Conservation (phyloP, 106 monocot species). For the Acanthochlamys bracteata region DNA sequence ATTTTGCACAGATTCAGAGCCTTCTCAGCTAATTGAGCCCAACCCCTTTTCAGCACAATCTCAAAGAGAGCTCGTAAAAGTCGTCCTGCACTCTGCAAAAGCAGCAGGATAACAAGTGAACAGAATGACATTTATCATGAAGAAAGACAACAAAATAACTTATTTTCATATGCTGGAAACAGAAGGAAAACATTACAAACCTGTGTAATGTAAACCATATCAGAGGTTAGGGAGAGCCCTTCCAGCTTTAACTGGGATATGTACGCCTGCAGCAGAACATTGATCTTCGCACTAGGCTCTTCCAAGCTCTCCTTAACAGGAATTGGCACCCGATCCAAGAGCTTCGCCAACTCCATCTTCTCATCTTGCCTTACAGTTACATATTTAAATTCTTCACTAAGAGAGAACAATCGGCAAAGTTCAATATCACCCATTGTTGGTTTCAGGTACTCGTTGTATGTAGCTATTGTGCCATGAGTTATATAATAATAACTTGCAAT, state of each 20-base stretch:
- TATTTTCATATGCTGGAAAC: neutral
- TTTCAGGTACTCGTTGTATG: constrained; percentile 92
- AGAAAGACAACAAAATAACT: neutral
- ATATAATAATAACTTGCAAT: constrained; percentile 99
- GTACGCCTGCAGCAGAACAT: constrained; percentile 95
- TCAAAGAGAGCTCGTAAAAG: constrained; percentile 91
- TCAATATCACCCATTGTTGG: constrained; percentile 99
- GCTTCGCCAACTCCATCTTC: constrained; percentile 97
- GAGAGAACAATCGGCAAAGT: constrained; percentile 85
- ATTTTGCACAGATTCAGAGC: constrained; percentile 95
- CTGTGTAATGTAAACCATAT: constrained; percentile 98
- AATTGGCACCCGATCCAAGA: constrained; percentile 93
- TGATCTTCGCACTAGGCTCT: constrained; percentile 98
- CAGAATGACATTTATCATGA: too few species aligned
- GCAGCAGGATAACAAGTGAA: constrained; percentile 4
- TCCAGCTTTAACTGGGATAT: constrained; percentile 90
- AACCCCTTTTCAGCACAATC: constrained; percentile 89
- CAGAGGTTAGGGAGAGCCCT: constrained; percentile 85
- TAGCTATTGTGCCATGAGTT: constrained; percentile 92
- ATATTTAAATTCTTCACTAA: constrained; percentile 99
- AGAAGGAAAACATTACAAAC: constrained; percentile 24
- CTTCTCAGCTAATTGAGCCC: constrained; percentile 92
- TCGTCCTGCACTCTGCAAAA: constrained; percentile 88
- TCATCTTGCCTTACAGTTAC: constrained; percentile 91
- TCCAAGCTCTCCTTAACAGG: constrained; percentile 99